Evolutionary conservation across 257 asterid species (phyloP), one percentile per base, ranked within the genome.

Genomic region (Agastache rugosa): DNA sequence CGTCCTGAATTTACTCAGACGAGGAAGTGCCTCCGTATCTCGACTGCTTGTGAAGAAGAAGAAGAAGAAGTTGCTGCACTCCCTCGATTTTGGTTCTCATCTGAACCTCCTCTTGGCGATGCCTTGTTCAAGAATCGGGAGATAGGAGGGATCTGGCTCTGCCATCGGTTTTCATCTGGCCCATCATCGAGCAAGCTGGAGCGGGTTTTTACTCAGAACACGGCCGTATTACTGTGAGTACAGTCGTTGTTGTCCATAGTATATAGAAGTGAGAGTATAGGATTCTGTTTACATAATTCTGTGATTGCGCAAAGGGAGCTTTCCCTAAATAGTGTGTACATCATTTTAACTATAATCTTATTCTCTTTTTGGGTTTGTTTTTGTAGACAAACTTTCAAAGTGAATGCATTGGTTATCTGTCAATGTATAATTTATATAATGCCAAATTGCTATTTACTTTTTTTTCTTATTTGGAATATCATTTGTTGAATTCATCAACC

Each of bases 231-330:
- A n/a, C 60, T 19, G 25, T 19, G 67, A 48, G 12, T 73, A 35
- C 41, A 37, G 75, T 58, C 44, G 63, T 54, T 75, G 71, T 76
- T 83, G 84, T 77, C 68, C 82, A 83, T 74, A 75, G 23, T 61
- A 54, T 61, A 54, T 54, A 27, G 60, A 59, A 65, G 16, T 20
- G 64, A 41, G 7, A 10, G 60, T 65, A 47, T 47, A 63, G 76
- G 69, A 20, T 72, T 34, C 39, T 76, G 79, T 39, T 63, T 74
- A 22, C 64, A 29, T 15, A 25, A 66, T 47, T 22, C 9, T 66
- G 55, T 59, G 79, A 63, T 48, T 63, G 45, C 37, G 74, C 47
- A 63, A 59, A 50, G 78, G 75, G 76, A 56, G 76, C 67, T 60
- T 29, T 41, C 61, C 41, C 72, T 11, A 31, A n/a, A 45, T 68